A percentile compares a stretch with the other conserved stretches of the same genome.
Evolutionary conservation across 1,284 basidiomycete species (phyloP).

Genomic region (Ustilago tritici): DNA sequence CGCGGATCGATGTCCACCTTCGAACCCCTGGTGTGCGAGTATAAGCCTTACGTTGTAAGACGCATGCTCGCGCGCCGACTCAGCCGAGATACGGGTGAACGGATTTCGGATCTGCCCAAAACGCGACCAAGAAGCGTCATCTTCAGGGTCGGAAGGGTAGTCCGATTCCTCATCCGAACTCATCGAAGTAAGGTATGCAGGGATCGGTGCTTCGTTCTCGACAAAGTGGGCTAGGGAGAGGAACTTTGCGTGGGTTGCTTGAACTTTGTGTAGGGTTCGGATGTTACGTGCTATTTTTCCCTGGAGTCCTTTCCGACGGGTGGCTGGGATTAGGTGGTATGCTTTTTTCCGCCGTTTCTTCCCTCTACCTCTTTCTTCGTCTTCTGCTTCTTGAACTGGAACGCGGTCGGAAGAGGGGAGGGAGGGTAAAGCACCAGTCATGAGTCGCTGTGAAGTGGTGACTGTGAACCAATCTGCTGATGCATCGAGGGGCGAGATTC

Average conservation of each 20-base stretch:
- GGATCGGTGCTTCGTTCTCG: slow-evolving; percentile 64
- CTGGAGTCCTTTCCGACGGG: slow-evolving; percentile 47
- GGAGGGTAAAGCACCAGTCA: slow-evolving; percentile 47
- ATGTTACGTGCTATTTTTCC: slow-evolving; percentile 61
- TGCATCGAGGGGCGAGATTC: slow-evolving; percentile 17
- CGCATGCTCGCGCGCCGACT: slow-evolving; percentile 49
- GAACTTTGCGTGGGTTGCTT: slow-evolving; percentile 63
- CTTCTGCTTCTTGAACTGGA: background rate
- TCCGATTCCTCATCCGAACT: slow-evolving; percentile 62
- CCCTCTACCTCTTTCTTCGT: background rate
- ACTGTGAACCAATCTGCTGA: slow-evolving; percentile 59
- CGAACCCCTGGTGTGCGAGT: slow-evolving; percentile 66
- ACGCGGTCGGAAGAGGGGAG: slow-evolving; percentile 31
- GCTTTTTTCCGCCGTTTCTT: slow-evolving; percentile 34
- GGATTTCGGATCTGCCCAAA: slow-evolving; percentile 23
- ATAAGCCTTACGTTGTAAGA: slow-evolving; percentile 53
- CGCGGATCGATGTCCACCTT: slow-evolving; percentile 71
- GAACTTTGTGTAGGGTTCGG: slow-evolving; percentile 59
- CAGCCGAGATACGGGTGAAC: slow-evolving; percentile 25
- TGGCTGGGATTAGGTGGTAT: slow-evolving; percentile 44
- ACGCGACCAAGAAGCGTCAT: slow-evolving; percentile 2
- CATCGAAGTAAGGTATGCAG: slow-evolving; percentile 56
- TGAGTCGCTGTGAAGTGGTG: slow-evolving; percentile 47
- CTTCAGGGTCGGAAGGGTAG: slow-evolving; percentile 51
- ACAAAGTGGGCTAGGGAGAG: slow-evolving; percentile 57